Percentiles rank a stretch among this genome's conserved stretches.
phyloP scores from a whole-genome alignment of 495 filamentous ascomycete species.

The Chlorociboria aeruginascens region DNA sequence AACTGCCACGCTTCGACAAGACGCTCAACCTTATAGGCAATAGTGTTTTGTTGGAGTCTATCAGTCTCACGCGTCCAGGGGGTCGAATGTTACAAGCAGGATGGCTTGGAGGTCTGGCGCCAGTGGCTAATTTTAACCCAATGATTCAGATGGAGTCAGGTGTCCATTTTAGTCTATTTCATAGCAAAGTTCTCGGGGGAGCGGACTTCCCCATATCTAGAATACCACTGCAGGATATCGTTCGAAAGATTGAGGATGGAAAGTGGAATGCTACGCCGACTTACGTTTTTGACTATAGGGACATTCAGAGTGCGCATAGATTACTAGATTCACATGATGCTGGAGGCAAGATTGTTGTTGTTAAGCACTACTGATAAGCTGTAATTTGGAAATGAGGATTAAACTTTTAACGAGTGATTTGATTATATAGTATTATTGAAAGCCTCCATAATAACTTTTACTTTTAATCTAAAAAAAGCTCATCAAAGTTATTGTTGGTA shows the following conservation, averaged over 20 bases:
- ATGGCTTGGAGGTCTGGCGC: conserved; percentile 32
- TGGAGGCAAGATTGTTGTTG: conserved; percentile 4
- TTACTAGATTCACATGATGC: conserved; percentile 2
- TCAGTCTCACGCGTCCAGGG: conserved; percentile 24
- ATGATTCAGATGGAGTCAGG: conserved; percentile 34
- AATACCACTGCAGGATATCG: conserved; percentile 30
- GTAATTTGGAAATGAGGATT: too few relatives aligned
- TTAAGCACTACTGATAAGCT: too few relatives aligned
- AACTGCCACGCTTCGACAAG: conserved; percentile 24
- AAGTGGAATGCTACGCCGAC: conserved; percentile 1
- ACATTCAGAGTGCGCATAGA: neutral
- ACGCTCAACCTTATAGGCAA: conserved; percentile 35
- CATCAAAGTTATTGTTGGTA: too few relatives aligned
- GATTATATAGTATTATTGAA: too few relatives aligned
- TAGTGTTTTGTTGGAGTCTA: conserved; percentile 29
- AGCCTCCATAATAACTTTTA: too few relatives aligned
- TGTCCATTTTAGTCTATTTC: conserved; percentile 37
- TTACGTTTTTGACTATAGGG: neutral
- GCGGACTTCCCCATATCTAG: conserved; percentile 29
- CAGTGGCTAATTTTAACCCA: conserved; percentile 32
- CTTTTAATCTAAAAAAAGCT: too few relatives aligned
- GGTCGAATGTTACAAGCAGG: conserved; percentile 30
- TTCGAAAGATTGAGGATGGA: conserved; percentile 7
- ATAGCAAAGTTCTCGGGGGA: conserved; percentile 29
- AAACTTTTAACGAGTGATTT: too few relatives aligned